These are phyloP conservation scores for Syzygium aqueum DNA, from an alignment of 345 rosid species.

Conservation along the genomic window DNA sequence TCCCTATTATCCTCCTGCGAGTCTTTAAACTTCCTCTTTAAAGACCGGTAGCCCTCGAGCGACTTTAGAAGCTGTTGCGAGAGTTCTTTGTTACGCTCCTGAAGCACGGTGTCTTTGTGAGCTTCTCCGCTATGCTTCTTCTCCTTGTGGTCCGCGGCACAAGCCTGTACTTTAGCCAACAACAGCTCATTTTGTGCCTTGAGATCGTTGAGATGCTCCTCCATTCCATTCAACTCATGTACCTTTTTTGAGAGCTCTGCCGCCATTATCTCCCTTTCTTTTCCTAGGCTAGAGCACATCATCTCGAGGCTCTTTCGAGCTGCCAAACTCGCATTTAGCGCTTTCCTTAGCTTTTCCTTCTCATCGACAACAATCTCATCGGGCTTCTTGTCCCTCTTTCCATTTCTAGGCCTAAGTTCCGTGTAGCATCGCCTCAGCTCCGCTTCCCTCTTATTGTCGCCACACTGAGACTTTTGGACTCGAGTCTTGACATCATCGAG, in stretches of 20 bases:
- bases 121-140: slow-evolving; percentile 18
- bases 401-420: slow-evolving; percentile 36
- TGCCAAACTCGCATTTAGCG: slow-evolving; percentile 38
- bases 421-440: slow-evolving; percentile 74
- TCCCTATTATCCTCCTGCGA: slow-evolving; percentile 31
- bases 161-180: slow-evolving; percentile 37
- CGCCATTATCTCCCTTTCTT: slow-evolving; percentile 78
- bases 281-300: slow-evolving; percentile 79
- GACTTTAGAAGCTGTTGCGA: slow-evolving; percentile 69
- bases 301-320: slow-evolving; percentile 70
- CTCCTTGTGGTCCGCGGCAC: slow-evolving; percentile 30
- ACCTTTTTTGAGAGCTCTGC: slow-evolving; percentile 55
- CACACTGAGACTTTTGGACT: slow-evolving; percentile 47
- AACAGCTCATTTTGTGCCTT: slow-evolving; percentile 49
- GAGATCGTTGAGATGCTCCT: slow-evolving; percentile 56
- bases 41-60: slow-evolving; percentile 51
- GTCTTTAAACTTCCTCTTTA: slow-evolving; percentile 55
- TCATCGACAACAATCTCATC: slow-evolving; percentile 18
- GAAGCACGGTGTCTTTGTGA: slow-evolving; percentile 25
- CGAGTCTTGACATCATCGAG: slow-evolving; percentile 60
- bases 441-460: slow-evolving; percentile 16
- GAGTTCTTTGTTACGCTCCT: slow-evolving; percentile 47
- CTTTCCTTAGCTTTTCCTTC: slow-evolving; percentile 41
- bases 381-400: slow-evolving; percentile 13
- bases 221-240: slow-evolving; percentile 45